Evolutionary conservation across 164 flowering plant species (phyloP).

Genomic region (Tinospora cordifolia): DNA sequence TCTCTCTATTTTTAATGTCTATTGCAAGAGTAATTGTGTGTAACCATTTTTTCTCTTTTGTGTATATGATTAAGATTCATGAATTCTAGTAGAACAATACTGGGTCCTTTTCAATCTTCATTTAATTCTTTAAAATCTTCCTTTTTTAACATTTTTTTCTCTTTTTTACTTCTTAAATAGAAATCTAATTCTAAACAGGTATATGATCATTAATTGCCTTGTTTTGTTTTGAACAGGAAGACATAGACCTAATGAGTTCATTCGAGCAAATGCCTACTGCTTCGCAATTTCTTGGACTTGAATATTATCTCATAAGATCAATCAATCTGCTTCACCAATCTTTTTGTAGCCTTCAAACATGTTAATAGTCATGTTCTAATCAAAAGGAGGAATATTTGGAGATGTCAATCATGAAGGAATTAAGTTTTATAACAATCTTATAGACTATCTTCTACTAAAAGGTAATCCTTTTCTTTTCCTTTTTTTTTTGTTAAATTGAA

Average conservation of each 20-base stretch:
- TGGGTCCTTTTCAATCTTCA: no score
- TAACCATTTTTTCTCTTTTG: no score
- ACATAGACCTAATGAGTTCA: slow-evolving; percentile 30
- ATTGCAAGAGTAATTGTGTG: no score
- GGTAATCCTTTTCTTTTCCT: no score
- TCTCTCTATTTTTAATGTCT: no score
- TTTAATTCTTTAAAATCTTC: no score
- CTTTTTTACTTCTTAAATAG: no score
- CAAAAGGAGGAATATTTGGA: slow-evolving; percentile 35
- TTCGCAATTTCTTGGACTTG: slow-evolving; percentile 36
- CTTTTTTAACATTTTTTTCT: no score
- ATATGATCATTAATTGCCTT: neutral
- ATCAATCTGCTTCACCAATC: neutral
- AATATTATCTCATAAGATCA: slow-evolving; percentile 11
- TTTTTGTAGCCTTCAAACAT: no score
- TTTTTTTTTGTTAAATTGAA: no score
- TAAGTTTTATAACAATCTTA: slow-evolving; percentile 30
- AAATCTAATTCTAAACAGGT: neutral
- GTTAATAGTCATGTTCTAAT: neutral
- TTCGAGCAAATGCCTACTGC: slow-evolving; percentile 34
- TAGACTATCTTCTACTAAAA: slow-evolving; percentile 31
- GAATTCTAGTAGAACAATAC: no score
- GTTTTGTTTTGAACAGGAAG: slow-evolving; percentile 23
- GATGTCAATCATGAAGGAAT: slow-evolving; percentile 33
- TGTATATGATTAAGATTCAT: no score